Base-by-base conservation (phyloP, 2,329 filamentous ascomycete genomes). In the Aspergillus versicolor region DNA sequence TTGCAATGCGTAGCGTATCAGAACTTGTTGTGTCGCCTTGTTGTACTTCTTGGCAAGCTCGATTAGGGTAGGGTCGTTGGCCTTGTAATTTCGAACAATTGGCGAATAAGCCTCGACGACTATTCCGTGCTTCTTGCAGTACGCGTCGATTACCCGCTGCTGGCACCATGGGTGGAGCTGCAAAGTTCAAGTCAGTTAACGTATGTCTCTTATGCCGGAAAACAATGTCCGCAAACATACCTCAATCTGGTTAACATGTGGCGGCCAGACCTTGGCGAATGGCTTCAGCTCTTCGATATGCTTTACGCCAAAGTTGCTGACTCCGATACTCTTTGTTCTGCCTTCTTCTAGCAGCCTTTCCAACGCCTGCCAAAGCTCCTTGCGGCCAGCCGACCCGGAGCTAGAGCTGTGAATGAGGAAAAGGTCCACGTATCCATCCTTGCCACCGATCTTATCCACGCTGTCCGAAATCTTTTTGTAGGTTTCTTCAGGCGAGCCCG, bases 1-100 rank as follows among this genome's bases (percentile, higher is more conserved):
- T 74, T 96, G 89, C 73, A 96, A 73, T 64, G 88, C 89, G 82
- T 91, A 96, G 61, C 91, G 82, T 49, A 96, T 76, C 67, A 96
- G 74, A 9, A 96, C 77, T 79, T 96, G 92, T 9, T 89, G 88
- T 58, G 88, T 84, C 7, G 84, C 84, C 76, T 88, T 92, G 62
- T 80, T 80, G 71, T 94, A 84, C 76, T 91, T 92, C 65, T 87
- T 78, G 1, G 87, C 84, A 56, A 95, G 75, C 13, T 79, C 79
- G 58, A 82, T 80, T 32, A 94, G 77, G 12, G 82, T 84, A 61
- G 83, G 77, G 61, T 95, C 88, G 41, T 87, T 84, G 61, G 87
- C 86, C 63, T 91, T 87, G 75, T 88, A 77, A 55, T 90, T 92
- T 44, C 84, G 79, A n/a, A 87, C 79, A 5, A 84, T 72, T 1